Conservation (phyloP, 2,329 filamentous ascomycete species). For the Leptographium flavum region DNA sequence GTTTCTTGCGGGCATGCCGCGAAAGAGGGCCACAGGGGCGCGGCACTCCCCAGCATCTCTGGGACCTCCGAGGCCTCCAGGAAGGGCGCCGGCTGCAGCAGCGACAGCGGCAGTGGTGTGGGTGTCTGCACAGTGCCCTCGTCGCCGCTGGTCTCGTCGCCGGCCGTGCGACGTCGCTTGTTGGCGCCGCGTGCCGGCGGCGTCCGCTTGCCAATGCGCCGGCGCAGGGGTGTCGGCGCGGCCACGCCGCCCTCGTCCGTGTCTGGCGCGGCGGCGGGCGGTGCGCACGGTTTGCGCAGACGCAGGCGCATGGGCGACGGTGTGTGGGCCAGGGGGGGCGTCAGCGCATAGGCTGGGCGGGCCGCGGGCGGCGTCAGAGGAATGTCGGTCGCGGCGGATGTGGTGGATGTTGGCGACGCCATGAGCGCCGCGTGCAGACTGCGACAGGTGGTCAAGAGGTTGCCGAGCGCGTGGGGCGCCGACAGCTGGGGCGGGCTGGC, state of each 20-base stretch:
- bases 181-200: conserved; percentile 29
- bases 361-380: conserved; percentile 15
- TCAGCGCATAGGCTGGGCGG: conserved; percentile 25
- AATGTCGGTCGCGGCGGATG: not conserved
- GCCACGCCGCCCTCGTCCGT: not conserved
- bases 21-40: too few relatives aligned
- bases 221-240: conserved; percentile 15
- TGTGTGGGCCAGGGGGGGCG: conserved; percentile 27
- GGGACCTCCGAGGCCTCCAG: too few relatives aligned
- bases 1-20: too few relatives aligned
- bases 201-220: conserved; percentile 37
- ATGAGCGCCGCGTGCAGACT: conserved; percentile 43
- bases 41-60: too few relatives aligned
- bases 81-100: too few relatives aligned
- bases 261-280: conserved; percentile 18
- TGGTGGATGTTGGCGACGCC: conserved; percentile 7
- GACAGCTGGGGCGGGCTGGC: conserved; percentile 35
- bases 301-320: conserved; percentile 36
- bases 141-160: conserved; percentile 31
- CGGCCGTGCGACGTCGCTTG: conserved; percentile 35
- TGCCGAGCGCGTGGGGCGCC: conserved; percentile 31
- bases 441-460: conserved; percentile 45
- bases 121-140: not conserved
- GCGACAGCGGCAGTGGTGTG: not conserved
- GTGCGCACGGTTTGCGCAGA: too few relatives aligned